Evolutionary conservation across 805 yeast species (phyloP), one percentile per base, ranked within the genome.

Genomic region (Kluyveromyces siamensis): DNA sequence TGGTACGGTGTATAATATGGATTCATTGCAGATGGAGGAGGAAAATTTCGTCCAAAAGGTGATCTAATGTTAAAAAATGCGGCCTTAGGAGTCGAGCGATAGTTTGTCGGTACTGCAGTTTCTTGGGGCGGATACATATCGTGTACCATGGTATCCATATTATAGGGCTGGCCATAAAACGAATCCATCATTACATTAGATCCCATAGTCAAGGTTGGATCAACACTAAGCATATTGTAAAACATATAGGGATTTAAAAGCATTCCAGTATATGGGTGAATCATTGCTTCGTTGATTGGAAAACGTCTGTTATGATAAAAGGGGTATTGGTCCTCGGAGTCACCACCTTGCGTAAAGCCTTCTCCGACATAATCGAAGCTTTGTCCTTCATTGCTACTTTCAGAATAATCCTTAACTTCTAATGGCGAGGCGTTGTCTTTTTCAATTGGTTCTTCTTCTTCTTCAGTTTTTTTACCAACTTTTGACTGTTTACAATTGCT

Each of bases 261-360:
- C 45, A 43, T 43, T 43, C 45, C 45, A 33, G 45, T 43, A 25
- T 43, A 43, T 11, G 45, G 45, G 36, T 43, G 45, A 10, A 43
- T 27, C 33, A 43, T 21, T 11, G 45, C 35, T 11, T 43, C 45
- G 36, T 33, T 43, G 13, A 36, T 17, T 33, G 33, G 45, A 37
- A 43, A 11, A n/a, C 45, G 21, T 16, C 45, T 43, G 36, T 14
- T 43, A 27, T 35, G 19, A 16, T 21, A 21, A n/a, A 38, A 21
- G 14, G 27, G 16, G n/a, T 41, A 41, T 27, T 41, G 36, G 8
- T 41, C 44, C 2, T 30, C 27, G 11, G 35, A 17, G n/a, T 25
- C 14, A 16, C 36, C 37, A 27, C 18, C 19, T 19, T 37, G 40
- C 11, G 7, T 17, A n/a, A n/a, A 16, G 11, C 14, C 39, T n/a